These are phyloP conservation scores for Canariomyces notabilis DNA, from an alignment of 2,329 filamentous ascomycete species.

Conservation along the genomic window DNA sequence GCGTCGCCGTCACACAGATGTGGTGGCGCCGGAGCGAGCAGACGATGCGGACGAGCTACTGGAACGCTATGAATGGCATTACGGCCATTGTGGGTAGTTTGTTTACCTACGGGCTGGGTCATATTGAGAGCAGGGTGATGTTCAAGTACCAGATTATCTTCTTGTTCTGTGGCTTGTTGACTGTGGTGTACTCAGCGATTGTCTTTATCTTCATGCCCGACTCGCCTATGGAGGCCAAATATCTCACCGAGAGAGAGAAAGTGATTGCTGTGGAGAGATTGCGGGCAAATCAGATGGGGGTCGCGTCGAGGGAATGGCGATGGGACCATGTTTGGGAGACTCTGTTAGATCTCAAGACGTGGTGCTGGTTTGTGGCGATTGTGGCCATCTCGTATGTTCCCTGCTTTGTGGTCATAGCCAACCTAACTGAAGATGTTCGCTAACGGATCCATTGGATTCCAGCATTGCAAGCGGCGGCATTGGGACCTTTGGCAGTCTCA, in stretches of 20 bases:
- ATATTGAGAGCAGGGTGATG: constrained; percentile 39
- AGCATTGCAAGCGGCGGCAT: constrained; percentile 52
- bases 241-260: constrained; percentile 52
- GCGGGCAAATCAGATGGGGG: constrained; percentile 45
- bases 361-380: constrained; percentile 40
- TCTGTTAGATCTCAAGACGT: constrained; percentile 38
- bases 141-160: constrained; percentile 42
- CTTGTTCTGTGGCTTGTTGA: constrained; percentile 45
- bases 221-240: constrained; percentile 55
- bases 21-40: constrained; percentile 51
- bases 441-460: not conserved
- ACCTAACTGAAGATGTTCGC: not conserved
- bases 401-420: not conserved
- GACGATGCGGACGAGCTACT: constrained; percentile 44
- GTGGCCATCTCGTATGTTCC: constrained; percentile 46
- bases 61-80: constrained; percentile 53
- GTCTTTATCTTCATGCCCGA: constrained; percentile 59
- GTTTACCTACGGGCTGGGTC: constrained; percentile 48
- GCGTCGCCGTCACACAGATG: constrained; percentile 49
- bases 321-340: constrained; percentile 39
- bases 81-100: constrained; percentile 52
- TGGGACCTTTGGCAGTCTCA: constrained; percentile 53
- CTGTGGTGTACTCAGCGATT: constrained; percentile 44
- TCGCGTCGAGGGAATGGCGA: constrained; percentile 36
- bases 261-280: constrained; percentile 53